phyloP scores from a whole-genome alignment of 768 basidiomycete genomes.

The Crucibulum laeve region DNA sequence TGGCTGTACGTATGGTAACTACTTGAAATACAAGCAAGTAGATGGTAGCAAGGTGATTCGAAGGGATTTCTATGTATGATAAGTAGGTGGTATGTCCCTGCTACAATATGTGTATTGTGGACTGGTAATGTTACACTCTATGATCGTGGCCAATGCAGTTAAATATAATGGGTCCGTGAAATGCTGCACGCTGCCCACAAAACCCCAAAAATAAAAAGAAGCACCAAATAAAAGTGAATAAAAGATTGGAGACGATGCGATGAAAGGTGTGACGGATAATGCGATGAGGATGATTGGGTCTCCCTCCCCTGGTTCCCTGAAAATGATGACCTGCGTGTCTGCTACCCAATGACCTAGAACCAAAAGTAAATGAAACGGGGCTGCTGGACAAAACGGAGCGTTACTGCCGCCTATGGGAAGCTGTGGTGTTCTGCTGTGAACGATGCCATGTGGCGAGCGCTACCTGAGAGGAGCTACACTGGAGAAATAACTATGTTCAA shows the following conservation, averaged over 20 bases:
- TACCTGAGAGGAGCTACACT: slow-evolving; percentile 6
- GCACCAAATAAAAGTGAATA: no score
- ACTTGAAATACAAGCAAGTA: no score
- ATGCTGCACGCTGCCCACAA: background rate
- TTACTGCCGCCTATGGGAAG: no score
- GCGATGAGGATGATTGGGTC: no score
- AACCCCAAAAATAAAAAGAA: no score
- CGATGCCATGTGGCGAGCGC: background rate
- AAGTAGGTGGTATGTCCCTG: slow-evolving; percentile 1
- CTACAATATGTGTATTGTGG: background rate
- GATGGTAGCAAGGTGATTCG: background rate
- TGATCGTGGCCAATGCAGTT: background rate
- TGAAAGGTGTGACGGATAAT: background rate
- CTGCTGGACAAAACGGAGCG: background rate
- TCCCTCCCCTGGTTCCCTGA: slow-evolving; percentile 16
- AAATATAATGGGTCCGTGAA: background rate
- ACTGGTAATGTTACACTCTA: background rate
- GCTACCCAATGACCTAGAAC: no score
- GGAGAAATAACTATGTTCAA: slow-evolving; percentile 12
- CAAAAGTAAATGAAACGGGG: slow-evolving; percentile 5
- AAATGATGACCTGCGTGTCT: no score
- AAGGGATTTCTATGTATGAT: background rate
- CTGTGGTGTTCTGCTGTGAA: background rate
- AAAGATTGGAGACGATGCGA: background rate
- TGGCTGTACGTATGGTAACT: background rate